These are phyloP conservation scores for Ceratobasidium sp. DNA, from an alignment of 1,284 basidiomycete species.

Conservation along the genomic window DNA sequence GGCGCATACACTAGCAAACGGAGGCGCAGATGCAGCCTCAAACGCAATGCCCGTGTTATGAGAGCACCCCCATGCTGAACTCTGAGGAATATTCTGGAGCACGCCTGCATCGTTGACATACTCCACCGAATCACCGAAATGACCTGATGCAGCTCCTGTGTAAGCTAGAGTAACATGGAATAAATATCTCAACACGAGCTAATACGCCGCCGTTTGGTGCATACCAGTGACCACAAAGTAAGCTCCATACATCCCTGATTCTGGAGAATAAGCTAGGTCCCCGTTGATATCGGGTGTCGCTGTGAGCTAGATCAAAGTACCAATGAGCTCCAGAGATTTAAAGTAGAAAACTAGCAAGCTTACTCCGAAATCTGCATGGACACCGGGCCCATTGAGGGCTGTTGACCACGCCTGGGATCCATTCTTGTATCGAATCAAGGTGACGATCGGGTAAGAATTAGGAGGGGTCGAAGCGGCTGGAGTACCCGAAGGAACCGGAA, in stretches of 20 bases:
- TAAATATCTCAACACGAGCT: neutral
- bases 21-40: conserved; percentile 23
- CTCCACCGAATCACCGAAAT: conserved; percentile 26
- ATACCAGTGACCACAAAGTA: conserved; percentile 31
- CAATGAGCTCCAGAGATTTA: neutral
- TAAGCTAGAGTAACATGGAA: neutral
- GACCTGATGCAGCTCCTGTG: neutral
- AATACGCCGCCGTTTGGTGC: neutral
- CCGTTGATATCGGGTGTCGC: conserved; percentile 17
- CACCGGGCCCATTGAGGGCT: conserved; percentile 13
- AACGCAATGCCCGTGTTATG: conserved; percentile 33
- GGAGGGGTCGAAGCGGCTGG: neutral
- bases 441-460: conserved; percentile 10
- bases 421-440: conserved; percentile 27
- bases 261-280: conserved; percentile 17
- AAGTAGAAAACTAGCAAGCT: no score
- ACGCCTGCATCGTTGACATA: conserved; percentile 12
- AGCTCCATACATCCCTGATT: conserved; percentile 26
- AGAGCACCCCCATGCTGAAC: conserved; percentile 21
- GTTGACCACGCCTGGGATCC: conserved; percentile 24
- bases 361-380: conserved; percentile 10
- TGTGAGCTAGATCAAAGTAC: neutral
- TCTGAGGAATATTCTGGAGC: conserved; percentile 9
- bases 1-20: conserved; percentile 23
- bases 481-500: conserved; percentile 8